Conservation (phyloP, 495 filamentous ascomycete species). For the Clohesyomyces aquaticus region DNA sequence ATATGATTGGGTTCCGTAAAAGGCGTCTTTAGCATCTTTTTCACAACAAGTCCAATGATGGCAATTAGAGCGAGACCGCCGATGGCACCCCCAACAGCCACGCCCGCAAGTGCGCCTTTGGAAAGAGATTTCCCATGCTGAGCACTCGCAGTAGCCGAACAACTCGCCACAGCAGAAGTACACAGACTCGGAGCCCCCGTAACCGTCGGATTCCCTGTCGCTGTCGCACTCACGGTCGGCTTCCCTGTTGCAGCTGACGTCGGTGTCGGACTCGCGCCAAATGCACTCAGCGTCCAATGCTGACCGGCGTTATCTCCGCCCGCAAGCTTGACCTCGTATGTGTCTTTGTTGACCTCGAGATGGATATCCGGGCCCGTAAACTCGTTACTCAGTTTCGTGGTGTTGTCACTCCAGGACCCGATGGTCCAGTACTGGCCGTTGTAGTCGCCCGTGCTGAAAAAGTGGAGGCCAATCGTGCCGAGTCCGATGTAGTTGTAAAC, state of each 20-base stretch:
- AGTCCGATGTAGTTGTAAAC: slow-evolving; percentile 2
- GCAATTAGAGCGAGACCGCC: background rate
- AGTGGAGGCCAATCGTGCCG: background rate
- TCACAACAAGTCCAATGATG: too few relatives aligned
- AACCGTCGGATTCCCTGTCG: background rate
- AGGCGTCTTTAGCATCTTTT: too few relatives aligned
- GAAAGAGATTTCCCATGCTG: background rate
- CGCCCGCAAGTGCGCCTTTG: background rate
- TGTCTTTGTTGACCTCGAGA: slow-evolving; percentile 1
- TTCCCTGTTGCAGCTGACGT: background rate
- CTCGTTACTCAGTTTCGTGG: slow-evolving; percentile 8
- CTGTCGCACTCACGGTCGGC: background rate
- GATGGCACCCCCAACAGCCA: background rate
- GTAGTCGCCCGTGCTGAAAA: background rate
- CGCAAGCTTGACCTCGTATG: background rate
- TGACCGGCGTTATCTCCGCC: background rate
- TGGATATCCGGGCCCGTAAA: slow-evolving; percentile 17
- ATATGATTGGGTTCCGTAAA: too few relatives aligned
- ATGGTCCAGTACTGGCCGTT: slow-evolving; percentile 16
- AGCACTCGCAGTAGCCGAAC: background rate
- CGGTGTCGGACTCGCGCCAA: background rate
- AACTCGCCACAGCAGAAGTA: background rate
- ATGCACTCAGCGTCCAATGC: background rate
- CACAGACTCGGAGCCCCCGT: background rate
- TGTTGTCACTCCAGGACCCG: background rate